phyloP scores from a whole-genome alignment of 805 yeast genomes.

The Saccharomyces jurei region DNA sequence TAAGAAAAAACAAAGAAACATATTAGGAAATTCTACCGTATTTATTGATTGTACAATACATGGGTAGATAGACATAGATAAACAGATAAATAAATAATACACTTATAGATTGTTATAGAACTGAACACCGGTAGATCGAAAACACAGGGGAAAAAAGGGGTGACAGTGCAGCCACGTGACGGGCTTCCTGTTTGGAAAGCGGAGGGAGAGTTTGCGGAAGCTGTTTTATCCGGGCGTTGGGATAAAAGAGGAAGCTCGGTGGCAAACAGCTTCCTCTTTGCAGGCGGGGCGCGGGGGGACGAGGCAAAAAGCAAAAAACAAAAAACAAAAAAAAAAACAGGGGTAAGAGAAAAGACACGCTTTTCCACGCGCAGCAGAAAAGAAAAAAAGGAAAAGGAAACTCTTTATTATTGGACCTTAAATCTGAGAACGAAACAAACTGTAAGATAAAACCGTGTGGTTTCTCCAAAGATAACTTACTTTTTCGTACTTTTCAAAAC shows the following conservation, averaged over 20 bases:
- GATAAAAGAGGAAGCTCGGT: neutral
- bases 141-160: neutral
- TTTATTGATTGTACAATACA: neutral
- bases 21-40: neutral
- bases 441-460: neutral
- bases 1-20: too few relatives aligned
- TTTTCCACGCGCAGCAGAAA: neutral
- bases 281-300: neutral
- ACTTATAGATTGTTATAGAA: neutral
- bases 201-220: neutral
- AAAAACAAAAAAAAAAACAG: neutral
- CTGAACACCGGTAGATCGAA: neutral
- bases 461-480: neutral
- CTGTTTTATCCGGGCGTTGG: neutral
- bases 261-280: neutral
- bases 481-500: neutral
- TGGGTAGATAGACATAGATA: neutral
- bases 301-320: neutral
- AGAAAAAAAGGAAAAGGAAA: constrained; percentile 1
- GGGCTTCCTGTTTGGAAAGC: constrained; percentile 2
- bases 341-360: neutral
- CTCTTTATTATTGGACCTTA: neutral
- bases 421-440: neutral
- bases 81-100: neutral
- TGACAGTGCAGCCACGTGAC: neutral